Evolutionary conservation across 2,329 filamentous ascomycete species (phyloP).

Genomic region (Cercospora nicotianae): DNA sequence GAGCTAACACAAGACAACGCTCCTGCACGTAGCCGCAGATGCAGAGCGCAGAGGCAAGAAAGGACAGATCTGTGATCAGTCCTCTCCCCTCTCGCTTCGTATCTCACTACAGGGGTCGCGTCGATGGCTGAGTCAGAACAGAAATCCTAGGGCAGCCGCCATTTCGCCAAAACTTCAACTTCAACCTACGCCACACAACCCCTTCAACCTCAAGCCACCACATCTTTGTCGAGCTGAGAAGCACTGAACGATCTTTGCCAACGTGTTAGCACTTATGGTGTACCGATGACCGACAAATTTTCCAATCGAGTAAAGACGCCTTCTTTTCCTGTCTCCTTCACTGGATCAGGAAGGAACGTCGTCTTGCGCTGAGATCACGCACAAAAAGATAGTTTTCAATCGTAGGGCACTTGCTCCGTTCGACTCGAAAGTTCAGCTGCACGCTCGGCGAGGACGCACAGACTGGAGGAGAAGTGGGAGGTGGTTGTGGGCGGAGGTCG

Average conservation of each 20-base stretch:
- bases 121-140: slow-evolving; percentile 37
- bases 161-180: slow-evolving; percentile 17
- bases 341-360: slow-evolving; percentile 4
- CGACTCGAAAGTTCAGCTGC: slow-evolving; percentile 19
- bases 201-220: slow-evolving; percentile 7
- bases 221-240: slow-evolving; percentile 17
- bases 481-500: slow-evolving; percentile 18
- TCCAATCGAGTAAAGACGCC: slow-evolving; percentile 24
- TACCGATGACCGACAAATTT: slow-evolving; percentile 20
- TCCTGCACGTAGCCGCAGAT: slow-evolving; percentile 30
- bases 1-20: slow-evolving; percentile 28
- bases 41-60: slow-evolving; percentile 6
- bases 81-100: slow-evolving; percentile 1
- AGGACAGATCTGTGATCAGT: slow-evolving; percentile 3
- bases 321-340: slow-evolving; percentile 4
- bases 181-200: slow-evolving; percentile 14
- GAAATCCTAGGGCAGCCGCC: slow-evolving; percentile 31
- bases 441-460: slow-evolving; percentile 27
- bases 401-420: slow-evolving; percentile 40
- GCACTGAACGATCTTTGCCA: slow-evolving; percentile 5
- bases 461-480: slow-evolving; percentile 3
- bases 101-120: slow-evolving; percentile 18
- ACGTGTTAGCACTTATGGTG: slow-evolving; percentile 19
- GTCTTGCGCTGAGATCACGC: slow-evolving; percentile 31
- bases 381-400: slow-evolving; percentile 43